phyloP scores from a whole-genome alignment of 1,284 basidiomycete genomes.

The Naganishia liquefaciens region DNA sequence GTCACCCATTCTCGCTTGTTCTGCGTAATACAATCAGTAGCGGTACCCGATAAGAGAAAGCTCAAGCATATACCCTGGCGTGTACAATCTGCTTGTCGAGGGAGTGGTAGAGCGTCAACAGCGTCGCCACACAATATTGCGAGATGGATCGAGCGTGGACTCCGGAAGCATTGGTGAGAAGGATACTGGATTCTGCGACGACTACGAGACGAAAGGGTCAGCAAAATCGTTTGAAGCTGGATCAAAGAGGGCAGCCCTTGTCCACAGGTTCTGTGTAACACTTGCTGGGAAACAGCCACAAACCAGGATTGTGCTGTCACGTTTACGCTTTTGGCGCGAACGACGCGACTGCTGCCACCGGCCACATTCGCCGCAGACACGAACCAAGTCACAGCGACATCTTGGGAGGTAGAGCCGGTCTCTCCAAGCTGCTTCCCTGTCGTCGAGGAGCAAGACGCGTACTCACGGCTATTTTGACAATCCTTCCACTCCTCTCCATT shows the following conservation, averaged over 20 bases:
- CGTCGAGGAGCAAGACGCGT: neutral
- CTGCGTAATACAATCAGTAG: constrained; percentile 32
- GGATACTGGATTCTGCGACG: constrained; percentile 33
- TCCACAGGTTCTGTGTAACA: too few species aligned
- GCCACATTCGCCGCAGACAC: too few species aligned
- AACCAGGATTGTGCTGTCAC: too few species aligned
- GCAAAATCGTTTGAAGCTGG: too few species aligned
- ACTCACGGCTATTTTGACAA: neutral
- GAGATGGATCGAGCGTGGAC: constrained; percentile 50
- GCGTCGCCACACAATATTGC: constrained; percentile 47
- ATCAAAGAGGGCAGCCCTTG: too few species aligned
- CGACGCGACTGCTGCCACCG: too few species aligned
- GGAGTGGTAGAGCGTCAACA: constrained; percentile 45
- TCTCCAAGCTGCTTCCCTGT: too few species aligned
- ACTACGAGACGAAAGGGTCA: neutral
- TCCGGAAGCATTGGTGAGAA: constrained; percentile 45
- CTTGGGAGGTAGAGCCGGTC: too few species aligned
- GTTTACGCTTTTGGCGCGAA: too few species aligned
- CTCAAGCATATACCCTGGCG: constrained; percentile 39
- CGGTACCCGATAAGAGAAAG: neutral
- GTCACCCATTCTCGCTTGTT: constrained; percentile 40
- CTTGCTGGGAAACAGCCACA: too few species aligned
- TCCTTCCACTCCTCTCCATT: constrained; percentile 8
- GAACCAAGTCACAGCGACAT: too few species aligned
- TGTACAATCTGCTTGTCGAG: constrained; percentile 42